Evolutionary conservation across 768 basidiomycete genomes (phyloP).

Genomic region (Boletus rubroflammeus): DNA sequence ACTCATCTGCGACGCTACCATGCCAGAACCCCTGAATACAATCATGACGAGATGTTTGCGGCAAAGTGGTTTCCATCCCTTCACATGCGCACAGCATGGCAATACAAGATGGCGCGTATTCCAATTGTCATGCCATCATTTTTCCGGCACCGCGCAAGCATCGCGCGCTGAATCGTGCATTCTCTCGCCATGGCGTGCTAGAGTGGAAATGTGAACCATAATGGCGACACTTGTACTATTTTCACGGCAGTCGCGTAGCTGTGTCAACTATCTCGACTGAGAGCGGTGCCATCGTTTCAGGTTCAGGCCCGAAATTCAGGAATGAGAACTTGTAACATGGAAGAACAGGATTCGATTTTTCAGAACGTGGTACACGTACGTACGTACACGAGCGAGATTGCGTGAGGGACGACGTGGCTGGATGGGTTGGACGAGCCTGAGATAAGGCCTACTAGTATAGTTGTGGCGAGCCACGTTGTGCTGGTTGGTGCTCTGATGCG

Average conservation of each 20-base stretch:
- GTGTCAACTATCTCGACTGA: neutral
- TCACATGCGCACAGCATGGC: slow-evolving; percentile 7
- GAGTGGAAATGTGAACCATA: neutral
- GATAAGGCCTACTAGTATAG: neutral
- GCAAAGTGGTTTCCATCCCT: slow-evolving; percentile 3
- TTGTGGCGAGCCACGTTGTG: slow-evolving; percentile 1
- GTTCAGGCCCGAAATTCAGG: neutral
- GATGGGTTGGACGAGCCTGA: neutral
- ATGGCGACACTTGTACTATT: neutral
- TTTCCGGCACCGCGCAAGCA: slow-evolving; percentile 1
- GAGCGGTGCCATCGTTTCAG: neutral
- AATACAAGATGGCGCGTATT: neutral
- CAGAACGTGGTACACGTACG: neutral
- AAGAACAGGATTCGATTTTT: neutral
- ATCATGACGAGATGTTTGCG: neutral
- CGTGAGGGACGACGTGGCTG: neutral
- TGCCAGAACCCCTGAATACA: neutral
- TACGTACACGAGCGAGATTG: neutral
- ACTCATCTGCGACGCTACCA: neutral
- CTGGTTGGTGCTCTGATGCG: neutral
- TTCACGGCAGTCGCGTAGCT: neutral
- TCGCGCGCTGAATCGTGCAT: neutral
- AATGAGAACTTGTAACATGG: neutral
- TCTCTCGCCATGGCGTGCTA: neutral
- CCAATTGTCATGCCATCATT: neutral